Conservation (phyloP, 352 stramenopile species). For the Peronospora destructor region DNA sequence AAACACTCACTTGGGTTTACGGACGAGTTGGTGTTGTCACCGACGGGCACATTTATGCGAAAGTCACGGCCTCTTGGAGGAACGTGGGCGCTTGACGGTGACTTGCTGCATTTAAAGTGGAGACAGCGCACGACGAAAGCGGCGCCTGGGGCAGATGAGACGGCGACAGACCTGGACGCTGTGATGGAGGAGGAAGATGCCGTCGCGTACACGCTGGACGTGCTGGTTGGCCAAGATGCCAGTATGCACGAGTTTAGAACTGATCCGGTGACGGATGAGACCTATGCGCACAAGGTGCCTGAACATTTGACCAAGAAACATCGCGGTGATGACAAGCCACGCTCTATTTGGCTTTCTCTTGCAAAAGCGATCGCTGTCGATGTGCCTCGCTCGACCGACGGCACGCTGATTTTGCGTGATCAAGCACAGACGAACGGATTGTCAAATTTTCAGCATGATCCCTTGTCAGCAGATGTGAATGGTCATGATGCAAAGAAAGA, state of each 20-base stretch:
- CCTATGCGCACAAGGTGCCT: conserved; percentile 52
- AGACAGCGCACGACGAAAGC: conserved; percentile 25
- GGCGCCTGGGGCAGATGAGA: conserved; percentile 9
- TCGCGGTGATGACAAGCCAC: conserved; percentile 31
- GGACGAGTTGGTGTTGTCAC: conserved; percentile 66
- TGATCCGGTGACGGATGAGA: conserved; percentile 51
- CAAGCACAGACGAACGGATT: conserved; percentile 3
- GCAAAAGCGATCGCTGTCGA: conserved; percentile 52
- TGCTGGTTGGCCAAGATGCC: conserved; percentile 63
- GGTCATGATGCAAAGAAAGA: conserved; percentile 2
- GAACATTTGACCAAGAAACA: conserved; percentile 56
- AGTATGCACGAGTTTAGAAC: conserved; percentile 77
- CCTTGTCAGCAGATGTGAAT: conserved; percentile 11
- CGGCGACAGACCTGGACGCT: conserved; percentile 10
- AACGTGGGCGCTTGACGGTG: conserved; percentile 71
- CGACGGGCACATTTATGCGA: conserved; percentile 50
- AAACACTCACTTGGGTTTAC: conserved; percentile 65
- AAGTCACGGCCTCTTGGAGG: conserved; percentile 63
- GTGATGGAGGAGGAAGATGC: conserved; percentile 33
- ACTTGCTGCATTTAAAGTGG: conserved; percentile 81
- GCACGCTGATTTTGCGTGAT: conserved; percentile 28
- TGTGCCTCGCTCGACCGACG: conserved; percentile 42
- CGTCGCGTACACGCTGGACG: conserved; percentile 61
- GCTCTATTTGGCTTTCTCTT: conserved; percentile 56
- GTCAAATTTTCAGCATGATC: conserved; percentile 7